Evolutionary conservation across 495 filamentous ascomycete genomes (phyloP).

Genomic region (Hypomontagnella monticulosa): DNA sequence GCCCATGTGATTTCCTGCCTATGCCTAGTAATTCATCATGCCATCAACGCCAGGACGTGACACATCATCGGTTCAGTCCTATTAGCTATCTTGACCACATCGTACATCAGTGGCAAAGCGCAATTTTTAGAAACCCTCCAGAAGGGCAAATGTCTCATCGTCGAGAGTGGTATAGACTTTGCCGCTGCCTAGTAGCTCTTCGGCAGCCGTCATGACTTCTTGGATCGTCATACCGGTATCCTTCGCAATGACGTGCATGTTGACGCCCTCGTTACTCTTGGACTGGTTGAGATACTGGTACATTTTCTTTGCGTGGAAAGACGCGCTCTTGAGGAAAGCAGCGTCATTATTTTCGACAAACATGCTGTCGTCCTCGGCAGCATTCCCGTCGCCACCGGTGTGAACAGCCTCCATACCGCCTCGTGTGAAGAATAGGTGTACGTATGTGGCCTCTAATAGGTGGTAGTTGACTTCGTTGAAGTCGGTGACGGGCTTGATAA

Average conservation of each 20-base stretch:
- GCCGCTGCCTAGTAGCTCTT: slow-evolving; percentile 77
- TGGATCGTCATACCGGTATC: slow-evolving; percentile 67
- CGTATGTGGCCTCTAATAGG: slow-evolving; percentile 84
- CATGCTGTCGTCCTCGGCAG: slow-evolving; percentile 58
- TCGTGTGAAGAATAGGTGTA: slow-evolving; percentile 87
- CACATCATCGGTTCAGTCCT: slow-evolving; percentile 6
- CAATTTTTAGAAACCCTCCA: slow-evolving; percentile 57
- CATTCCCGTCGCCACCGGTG: slow-evolving; percentile 47
- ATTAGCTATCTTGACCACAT: background rate
- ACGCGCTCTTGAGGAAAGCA: slow-evolving; percentile 60
- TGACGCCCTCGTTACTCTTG: slow-evolving; percentile 80
- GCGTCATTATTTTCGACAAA: slow-evolving; percentile 58
- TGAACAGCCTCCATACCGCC: slow-evolving; percentile 56
- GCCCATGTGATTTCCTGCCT: slow-evolving; percentile 18
- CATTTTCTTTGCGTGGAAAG: slow-evolving; percentile 69
- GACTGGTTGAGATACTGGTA: slow-evolving; percentile 70
- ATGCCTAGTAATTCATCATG: slow-evolving; percentile 23
- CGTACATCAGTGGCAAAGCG: background rate
- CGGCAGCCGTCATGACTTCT: slow-evolving; percentile 77
- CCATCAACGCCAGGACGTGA: slow-evolving; percentile 25
- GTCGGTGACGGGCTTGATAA: slow-evolving; percentile 79
- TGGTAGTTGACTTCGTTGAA: slow-evolving; percentile 93
- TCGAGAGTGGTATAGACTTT: slow-evolving; percentile 91
- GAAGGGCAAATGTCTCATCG: slow-evolving; percentile 80
- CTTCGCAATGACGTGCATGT: slow-evolving; percentile 76